phyloP scores from a whole-genome alignment of 345 rosid species.

The Excoecaria cochinchinensis region DNA sequence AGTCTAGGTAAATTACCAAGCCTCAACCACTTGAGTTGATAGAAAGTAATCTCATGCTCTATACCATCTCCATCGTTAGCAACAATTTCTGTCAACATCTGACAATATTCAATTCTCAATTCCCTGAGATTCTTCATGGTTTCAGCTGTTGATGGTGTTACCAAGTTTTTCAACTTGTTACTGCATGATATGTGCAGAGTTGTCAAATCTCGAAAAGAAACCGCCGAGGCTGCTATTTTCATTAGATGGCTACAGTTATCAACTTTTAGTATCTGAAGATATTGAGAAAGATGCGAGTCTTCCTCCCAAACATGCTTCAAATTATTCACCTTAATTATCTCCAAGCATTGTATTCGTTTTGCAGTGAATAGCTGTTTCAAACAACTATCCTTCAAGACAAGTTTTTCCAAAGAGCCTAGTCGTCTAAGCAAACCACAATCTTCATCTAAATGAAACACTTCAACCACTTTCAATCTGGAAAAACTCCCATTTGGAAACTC shows the following conservation, averaged over 20 bases:
- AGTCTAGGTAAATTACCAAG: neutral
- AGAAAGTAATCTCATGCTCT: slow-evolving; percentile 10
- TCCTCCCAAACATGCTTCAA: too few relatives aligned
- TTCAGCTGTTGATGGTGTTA: slow-evolving; percentile 13
- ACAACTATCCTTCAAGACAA: too few relatives aligned
- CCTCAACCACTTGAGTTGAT: neutral
- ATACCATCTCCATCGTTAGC: neutral
- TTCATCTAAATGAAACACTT: too few relatives aligned
- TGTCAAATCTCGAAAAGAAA: slow-evolving; percentile 11
- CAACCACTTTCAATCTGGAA: too few relatives aligned
- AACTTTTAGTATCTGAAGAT: neutral
- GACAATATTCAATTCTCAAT: slow-evolving; percentile 13
- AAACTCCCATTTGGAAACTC: too few relatives aligned
- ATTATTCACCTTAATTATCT: too few relatives aligned
- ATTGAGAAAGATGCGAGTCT: too few relatives aligned
- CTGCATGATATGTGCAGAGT: slow-evolving; percentile 3
- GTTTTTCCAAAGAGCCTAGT: too few relatives aligned
- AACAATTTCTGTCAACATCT: slow-evolving; percentile 14
- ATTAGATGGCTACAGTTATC: neutral
- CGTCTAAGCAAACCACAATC: too few relatives aligned
- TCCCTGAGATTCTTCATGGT: slow-evolving; percentile 9
- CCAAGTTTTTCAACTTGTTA: neutral
- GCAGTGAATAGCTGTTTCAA: too few relatives aligned
- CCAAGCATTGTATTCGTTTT: too few relatives aligned
- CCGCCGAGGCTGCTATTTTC: neutral